These are phyloP conservation scores for Paraurostyla sp. DNA, from an alignment of 73 alveolate genomes.

Conservation along the genomic window DNA sequence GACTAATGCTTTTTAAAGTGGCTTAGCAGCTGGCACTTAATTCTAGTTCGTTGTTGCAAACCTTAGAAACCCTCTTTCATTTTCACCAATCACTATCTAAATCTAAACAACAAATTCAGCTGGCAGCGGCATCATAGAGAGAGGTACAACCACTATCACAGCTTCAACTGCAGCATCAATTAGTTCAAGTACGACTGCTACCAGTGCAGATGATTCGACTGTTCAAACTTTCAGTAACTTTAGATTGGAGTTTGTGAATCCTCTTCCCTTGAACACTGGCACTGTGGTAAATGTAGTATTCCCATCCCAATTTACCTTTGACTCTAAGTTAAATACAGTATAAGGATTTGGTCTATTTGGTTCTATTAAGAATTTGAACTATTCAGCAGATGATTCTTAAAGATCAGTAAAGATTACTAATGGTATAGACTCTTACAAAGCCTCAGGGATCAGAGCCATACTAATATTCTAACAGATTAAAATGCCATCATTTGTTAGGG, in stretches of 20 bases:
- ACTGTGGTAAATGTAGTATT: slow-evolving; percentile 16
- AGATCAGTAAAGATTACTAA: slow-evolving; percentile 9
- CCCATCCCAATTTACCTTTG: slow-evolving; percentile 21
- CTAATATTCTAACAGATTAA: neutral
- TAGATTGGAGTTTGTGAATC: slow-evolving; percentile 15
- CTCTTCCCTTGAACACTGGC: slow-evolving; percentile 54
- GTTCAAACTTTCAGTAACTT: slow-evolving; percentile 3
- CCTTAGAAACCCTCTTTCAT: slow-evolving; percentile 24
- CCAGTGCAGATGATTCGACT: slow-evolving; percentile 6
- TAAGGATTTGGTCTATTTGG: slow-evolving; percentile 60
- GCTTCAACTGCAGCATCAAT: slow-evolving; percentile 25
- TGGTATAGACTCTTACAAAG: slow-evolving; percentile 30
- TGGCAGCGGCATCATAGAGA: slow-evolving; percentile 43
- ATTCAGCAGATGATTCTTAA: neutral
- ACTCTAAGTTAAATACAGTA: slow-evolving; percentile 1
- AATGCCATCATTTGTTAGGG: slow-evolving; percentile 2
- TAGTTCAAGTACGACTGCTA: neutral
- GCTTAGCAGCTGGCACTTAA: neutral
- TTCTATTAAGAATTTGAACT: neutral
- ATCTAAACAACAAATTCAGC: neutral
- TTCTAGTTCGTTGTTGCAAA: neutral
- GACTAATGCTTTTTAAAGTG: slow-evolving; percentile 11
- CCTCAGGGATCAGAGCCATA: slow-evolving; percentile 17
- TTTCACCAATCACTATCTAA: neutral
- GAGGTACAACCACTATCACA: neutral